Percentiles rank a stretch among this genome's conserved stretches.
These are phyloP conservation scores for Thuidium tamariscinum DNA, from an alignment of 225 moss, liverwort and hornwort genomes.

Conservation along the genomic window DNA sequence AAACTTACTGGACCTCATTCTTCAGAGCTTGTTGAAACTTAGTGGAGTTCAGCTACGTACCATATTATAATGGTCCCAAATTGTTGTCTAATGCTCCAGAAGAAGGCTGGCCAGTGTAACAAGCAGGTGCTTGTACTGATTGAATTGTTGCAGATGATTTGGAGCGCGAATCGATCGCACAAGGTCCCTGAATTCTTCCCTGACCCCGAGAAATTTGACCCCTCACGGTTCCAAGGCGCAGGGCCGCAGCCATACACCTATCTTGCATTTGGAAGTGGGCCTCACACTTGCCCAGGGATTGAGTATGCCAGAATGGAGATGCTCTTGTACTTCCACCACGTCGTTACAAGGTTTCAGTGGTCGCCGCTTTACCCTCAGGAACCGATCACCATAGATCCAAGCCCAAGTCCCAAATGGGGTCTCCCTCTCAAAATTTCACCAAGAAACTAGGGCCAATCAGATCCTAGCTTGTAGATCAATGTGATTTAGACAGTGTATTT, in stretches of 20 bases:
- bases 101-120: neutral
- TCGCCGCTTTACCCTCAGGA: neutral
- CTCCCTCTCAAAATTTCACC: neutral
- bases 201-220: constrained; percentile 10
- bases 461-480: neutral
- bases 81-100: neutral
- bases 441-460: neutral
- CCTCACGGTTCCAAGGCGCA: neutral
- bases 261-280: neutral
- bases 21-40: neutral
- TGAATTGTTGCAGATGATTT: constrained; percentile 5
- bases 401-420: neutral
- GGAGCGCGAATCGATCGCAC: neutral
- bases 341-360: neutral
- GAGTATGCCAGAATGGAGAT: neutral
- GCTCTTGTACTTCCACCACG: neutral
- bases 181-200: constrained; percentile 4
- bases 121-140: neutral
- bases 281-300: neutral
- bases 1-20: neutral
- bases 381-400: neutral
- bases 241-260: neutral
- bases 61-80: too few species aligned
- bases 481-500: too few species aligned
- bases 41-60: neutral